Conservation (phyloP, 139 green algal species). For the Limnomonas spitsbergensis region DNA sequence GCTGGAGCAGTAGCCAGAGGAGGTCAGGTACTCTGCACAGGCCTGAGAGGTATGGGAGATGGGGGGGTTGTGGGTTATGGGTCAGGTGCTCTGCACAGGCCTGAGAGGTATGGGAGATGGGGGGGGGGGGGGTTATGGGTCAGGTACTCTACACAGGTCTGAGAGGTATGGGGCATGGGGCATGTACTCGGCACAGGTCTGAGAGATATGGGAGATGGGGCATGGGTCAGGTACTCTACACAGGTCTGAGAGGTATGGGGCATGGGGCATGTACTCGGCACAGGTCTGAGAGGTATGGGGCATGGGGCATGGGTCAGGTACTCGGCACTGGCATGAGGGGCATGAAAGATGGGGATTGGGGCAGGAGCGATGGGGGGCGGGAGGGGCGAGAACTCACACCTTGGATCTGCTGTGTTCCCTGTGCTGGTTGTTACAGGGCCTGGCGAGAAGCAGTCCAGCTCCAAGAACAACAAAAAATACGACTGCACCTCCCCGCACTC, state of each 20-base stretch:
- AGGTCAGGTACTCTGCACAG: conserved; percentile 71
- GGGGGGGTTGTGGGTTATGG: background rate
- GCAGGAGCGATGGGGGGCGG: background rate
- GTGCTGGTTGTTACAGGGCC: too few relatives aligned
- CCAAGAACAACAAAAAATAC: too few relatives aligned
- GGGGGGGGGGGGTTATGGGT: conserved; percentile 21
- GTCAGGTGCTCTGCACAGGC: conserved; percentile 75
- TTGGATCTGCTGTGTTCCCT: too few relatives aligned
- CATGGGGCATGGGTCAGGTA: too few relatives aligned
- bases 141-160: conserved; percentile 74
- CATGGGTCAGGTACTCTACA: conserved; percentile 66
- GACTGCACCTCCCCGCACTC: too few relatives aligned
- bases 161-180: conserved; percentile 26
- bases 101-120: conserved; percentile 28
- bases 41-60: conserved; percentile 37
- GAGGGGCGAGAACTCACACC: too few relatives aligned
- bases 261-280: background rate
- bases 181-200: conserved; percentile 74
- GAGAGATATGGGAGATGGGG: conserved; percentile 12
- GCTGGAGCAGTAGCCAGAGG: conserved; percentile 53
- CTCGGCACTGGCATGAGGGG: too few relatives aligned
- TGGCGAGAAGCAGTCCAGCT: too few relatives aligned
- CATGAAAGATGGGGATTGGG: background rate
- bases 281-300: conserved; percentile 6
- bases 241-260: conserved; percentile 45